A percentile compares a stretch with the other conserved stretches of the same genome.
phyloP scores from a whole-genome alignment of 257 asterid genomes.

The Fraxinus anomala region DNA sequence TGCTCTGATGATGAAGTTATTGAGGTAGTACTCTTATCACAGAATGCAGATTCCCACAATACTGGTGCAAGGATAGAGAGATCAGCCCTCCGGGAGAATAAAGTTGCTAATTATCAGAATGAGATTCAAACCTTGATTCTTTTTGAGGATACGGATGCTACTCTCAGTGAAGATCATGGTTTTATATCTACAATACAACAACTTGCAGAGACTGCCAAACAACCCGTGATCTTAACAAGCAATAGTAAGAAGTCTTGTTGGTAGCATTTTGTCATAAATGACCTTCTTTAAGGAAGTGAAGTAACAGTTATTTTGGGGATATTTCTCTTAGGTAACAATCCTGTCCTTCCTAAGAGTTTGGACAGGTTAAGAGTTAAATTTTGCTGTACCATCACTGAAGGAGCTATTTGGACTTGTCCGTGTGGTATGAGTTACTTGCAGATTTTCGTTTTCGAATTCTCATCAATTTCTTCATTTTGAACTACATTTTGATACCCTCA shows the following conservation, averaged over 20 bases:
- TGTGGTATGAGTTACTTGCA: constrained; percentile 48
- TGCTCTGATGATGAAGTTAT: constrained; percentile 50
- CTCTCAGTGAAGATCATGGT: constrained; percentile 79
- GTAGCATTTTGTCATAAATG: constrained; percentile 15
- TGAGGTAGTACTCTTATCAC: constrained; percentile 46
- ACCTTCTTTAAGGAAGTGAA: constrained; percentile 19
- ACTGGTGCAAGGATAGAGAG: constrained; percentile 32
- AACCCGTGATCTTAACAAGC: constrained; percentile 95
- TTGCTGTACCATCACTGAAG: constrained; percentile 54
- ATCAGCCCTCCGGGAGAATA: constrained; percentile 35
- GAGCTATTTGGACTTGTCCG: constrained; percentile 65
- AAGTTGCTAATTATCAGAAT: constrained; percentile 38
- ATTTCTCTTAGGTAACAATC: constrained; percentile 55
- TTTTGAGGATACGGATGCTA: constrained; percentile 94
- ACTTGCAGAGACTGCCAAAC: constrained; percentile 83
- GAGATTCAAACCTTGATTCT: constrained; percentile 70
- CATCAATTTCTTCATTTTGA: constrained; percentile 20
- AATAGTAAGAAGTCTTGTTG: constrained; percentile 63
- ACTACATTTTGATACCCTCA: constrained; percentile 34
- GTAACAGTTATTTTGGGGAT: constrained; percentile 27
- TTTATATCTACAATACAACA: constrained; percentile 79
- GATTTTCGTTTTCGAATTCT: constrained; percentile 1
- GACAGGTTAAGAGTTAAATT: constrained; percentile 68
- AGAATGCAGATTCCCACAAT: constrained; percentile 50
- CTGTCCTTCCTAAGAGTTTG: constrained; percentile 79